Base-by-base conservation (phyloP, 495 filamentous ascomycete genomes). In the Stereocaulon alpinum region DNA sequence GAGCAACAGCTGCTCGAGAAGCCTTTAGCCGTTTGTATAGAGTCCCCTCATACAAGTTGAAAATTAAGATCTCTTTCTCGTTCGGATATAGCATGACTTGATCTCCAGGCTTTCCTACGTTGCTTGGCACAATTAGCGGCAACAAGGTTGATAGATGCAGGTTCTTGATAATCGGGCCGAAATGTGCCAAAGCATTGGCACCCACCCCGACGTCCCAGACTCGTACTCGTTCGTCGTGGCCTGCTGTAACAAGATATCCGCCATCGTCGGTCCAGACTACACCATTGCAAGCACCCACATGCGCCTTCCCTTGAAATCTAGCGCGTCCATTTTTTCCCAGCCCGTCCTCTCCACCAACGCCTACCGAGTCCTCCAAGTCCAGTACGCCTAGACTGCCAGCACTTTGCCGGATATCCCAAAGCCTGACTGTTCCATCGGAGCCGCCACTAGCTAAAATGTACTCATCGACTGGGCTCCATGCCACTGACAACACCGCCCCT, bases 211-310 rank as follows among this genome's bases (percentile, higher is more conserved):
- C 80, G 69, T 93, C 79, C 91, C 91, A 95, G 3, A 94, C 88
- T 3, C 90, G 80, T 50, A 96, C 84, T 10, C 85, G 80, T 41
- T 86, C 73, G 66, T 96, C 91, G 56, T 89, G 86, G 6, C 91
- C 91, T 1, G 84, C 77, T 6, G 87, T 89, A 24, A 96, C 76
- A 15, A 96, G 73, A 58, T 86, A 80, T 15, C 69, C 70, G 9
- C 90, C 89, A 70, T 86, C 82, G 51, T 88, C 82, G 9, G 87
- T 89, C 89, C 88, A 96, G 0, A 83, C 77, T 15, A 95, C 74
- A 0, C 88, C 88, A 62, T 94, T 95, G 45, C 90, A 89, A 20
- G 87, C 78, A 0, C 86, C 89, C 20, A 74, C 73, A 64, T 95
- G 91, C 9, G 91, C 86, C 68, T 80, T 80, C 1, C 81, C 82